Evolutionary conservation across 139 green algal genomes (phyloP).

Genomic region (Spirogloea muscicola): DNA sequence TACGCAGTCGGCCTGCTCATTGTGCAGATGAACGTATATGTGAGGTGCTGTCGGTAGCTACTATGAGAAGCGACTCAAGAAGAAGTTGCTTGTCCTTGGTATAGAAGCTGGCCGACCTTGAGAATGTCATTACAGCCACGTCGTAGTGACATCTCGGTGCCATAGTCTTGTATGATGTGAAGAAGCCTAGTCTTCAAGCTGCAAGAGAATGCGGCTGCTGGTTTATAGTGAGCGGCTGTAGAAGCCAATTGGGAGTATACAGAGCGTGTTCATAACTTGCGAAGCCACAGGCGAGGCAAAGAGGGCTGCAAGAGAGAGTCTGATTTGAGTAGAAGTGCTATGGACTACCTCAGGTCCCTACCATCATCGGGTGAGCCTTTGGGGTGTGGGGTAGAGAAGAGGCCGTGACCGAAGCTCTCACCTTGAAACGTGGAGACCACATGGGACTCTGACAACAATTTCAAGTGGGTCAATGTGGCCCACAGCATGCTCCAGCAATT

Average conservation of each 20-base stretch:
- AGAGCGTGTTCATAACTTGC: neutral
- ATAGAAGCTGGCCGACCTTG: constrained; percentile 24
- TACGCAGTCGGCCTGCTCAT: constrained; percentile 36
- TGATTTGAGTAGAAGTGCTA: constrained; percentile 1
- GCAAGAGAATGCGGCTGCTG: neutral
- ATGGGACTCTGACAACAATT: constrained; percentile 73
- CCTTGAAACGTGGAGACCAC: constrained; percentile 66
- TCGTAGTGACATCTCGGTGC: constrained; percentile 71
- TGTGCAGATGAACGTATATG: neutral
- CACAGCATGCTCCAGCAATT: constrained; percentile 78
- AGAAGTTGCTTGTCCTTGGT: neutral
- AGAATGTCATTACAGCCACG: constrained; percentile 88
- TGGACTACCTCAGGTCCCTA: too few relatives aligned
- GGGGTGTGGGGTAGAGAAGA: neutral
- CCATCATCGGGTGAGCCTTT: neutral
- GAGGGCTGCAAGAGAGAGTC: neutral
- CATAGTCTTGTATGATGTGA: constrained; percentile 85
- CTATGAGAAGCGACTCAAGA: neutral
- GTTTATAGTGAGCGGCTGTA: neutral
- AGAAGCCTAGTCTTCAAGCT: constrained; percentile 73
- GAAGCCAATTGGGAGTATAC: neutral
- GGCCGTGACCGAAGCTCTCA: constrained; percentile 7
- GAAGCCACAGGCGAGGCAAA: neutral
- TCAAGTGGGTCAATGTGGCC: constrained; percentile 79
- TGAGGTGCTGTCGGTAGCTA: neutral